These are phyloP conservation scores for Dionaea muscipula DNA, from an alignment of 179 eudicot species.

Conservation along the genomic window DNA sequence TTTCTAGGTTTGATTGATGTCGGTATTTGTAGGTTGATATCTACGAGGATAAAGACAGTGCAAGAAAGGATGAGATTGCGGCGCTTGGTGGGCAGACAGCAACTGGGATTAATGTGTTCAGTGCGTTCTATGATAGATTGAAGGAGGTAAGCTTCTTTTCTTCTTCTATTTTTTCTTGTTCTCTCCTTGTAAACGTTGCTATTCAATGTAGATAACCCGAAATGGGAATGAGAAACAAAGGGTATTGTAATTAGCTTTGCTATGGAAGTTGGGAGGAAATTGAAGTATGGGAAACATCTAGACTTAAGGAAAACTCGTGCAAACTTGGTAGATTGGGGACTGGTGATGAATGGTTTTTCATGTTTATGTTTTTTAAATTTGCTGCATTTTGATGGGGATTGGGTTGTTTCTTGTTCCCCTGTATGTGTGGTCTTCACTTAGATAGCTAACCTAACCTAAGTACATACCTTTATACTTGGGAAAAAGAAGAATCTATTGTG, in stretches of 20 bases:
- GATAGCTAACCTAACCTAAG: no score
- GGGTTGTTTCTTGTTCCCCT: no score
- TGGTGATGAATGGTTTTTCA: no score
- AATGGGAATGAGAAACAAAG: no score
- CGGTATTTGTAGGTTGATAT: slow-evolving; percentile 44
- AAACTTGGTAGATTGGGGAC: no score
- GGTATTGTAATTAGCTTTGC: no score
- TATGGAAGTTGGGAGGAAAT: no score
- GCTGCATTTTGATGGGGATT: no score
- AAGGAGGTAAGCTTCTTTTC: slow-evolving; percentile 50
- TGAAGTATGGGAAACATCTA: no score
- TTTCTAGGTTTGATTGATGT: neutral
- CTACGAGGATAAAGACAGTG: slow-evolving; percentile 72
- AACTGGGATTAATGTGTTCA: slow-evolving; percentile 68
- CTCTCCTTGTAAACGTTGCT: neutral
- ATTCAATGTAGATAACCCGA: neutral
- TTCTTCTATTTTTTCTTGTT: neutral
- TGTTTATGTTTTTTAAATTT: no score
- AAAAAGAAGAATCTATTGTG: neutral
- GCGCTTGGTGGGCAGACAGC: slow-evolving; percentile 95
- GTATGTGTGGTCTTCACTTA: no score
- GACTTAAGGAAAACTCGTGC: no score
- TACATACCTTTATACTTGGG: neutral
- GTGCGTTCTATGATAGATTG: slow-evolving; percentile 85
- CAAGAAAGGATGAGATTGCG: slow-evolving; percentile 93